Base-by-base conservation (phyloP, 2,329 filamentous ascomycete species). In the Rutstroemia sp. region DNA sequence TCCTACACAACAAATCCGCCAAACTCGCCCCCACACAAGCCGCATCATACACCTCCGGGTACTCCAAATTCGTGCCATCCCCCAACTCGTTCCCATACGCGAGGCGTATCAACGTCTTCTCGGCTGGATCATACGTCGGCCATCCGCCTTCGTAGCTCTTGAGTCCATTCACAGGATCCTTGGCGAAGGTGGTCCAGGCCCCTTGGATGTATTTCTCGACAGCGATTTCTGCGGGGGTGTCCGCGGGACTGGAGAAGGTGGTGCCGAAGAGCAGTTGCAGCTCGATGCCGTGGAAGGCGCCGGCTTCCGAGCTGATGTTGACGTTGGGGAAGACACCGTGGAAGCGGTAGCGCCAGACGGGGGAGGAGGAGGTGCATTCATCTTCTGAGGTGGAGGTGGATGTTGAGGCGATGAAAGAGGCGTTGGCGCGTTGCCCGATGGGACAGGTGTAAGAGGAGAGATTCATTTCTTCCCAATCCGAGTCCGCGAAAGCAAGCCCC, bases 181-280 rank as follows among this genome's bases (percentile, higher is more conserved):
- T 73, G 16, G 71, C 71, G 59, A 74, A 74, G 1, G 71, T 61
- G 0, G 71, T 65, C 70, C 72, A 73, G 5, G 72, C 72, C 3
- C 67, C 67, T 18, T 70, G 66, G 51, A 73, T 65, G 49, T 71
- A 73, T 12, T 63, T 62, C 14, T 61, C 67, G 2, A 73, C 62
- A 4, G 54, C 59, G 27, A 65, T 58, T 54, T 74, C 63, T 38
- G 64, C 66, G 4, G 48, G 14, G 0, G 69, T 71, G 19, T 66
- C 59, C 0, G 58, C 48, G 2, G 63, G 59, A 23, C 30, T 16
- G 7, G 21, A 18, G 23, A 42, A 49, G 6, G 54, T 61, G 0
- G 65, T 71, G 50, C 69, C 65, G 49, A 73, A 73, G 0, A 73
- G 53, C 4, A 70, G 49, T 5, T 66, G 62, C 5, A 73, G 48